These are phyloP conservation scores for Thielaviopsis punctulata DNA, from an alignment of 2,329 filamentous ascomycete species.

Conservation along the genomic window DNA sequence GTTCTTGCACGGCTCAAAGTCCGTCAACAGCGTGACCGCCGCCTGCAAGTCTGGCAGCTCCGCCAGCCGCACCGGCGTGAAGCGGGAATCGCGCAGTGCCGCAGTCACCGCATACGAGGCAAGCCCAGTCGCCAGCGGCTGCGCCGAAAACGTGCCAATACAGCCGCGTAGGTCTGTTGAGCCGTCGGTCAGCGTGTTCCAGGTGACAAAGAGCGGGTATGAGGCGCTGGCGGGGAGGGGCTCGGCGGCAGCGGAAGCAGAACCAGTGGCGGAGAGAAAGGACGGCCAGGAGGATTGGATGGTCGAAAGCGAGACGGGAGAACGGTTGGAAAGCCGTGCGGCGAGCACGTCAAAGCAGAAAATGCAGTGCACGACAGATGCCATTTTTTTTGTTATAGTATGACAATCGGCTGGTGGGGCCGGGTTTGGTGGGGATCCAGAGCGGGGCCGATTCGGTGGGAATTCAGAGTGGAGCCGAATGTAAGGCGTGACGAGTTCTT, in stretches of 20 bases:
- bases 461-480: no score
- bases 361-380: slow-evolving; percentile 68
- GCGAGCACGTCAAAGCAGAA: slow-evolving; percentile 82
- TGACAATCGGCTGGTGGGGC: neutral
- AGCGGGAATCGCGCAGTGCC: slow-evolving; percentile 46
- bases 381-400: slow-evolving; percentile 38
- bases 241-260: slow-evolving; percentile 11
- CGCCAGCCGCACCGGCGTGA: slow-evolving; percentile 33
- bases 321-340: slow-evolving; percentile 54
- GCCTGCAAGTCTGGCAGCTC: slow-evolving; percentile 45
- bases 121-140: slow-evolving; percentile 56
- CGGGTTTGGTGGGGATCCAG: neutral
- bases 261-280: slow-evolving; percentile 17
- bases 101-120: slow-evolving; percentile 70
- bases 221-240: slow-evolving; percentile 16
- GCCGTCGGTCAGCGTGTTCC: slow-evolving; percentile 20
- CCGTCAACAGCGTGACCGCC: slow-evolving; percentile 64
- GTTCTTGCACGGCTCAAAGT: slow-evolving; percentile 62
- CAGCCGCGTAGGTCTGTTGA: slow-evolving; percentile 68
- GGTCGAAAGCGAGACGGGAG: slow-evolving; percentile 47
- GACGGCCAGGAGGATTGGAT: slow-evolving; percentile 49
- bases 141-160: slow-evolving; percentile 82
- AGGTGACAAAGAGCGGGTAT: slow-evolving; percentile 23
- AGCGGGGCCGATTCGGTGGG: neutral
- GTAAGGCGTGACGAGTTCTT: no score